phyloP scores from a whole-genome alignment of 2,329 filamentous ascomycete species.

The Fonsecaea multimorphosa region DNA sequence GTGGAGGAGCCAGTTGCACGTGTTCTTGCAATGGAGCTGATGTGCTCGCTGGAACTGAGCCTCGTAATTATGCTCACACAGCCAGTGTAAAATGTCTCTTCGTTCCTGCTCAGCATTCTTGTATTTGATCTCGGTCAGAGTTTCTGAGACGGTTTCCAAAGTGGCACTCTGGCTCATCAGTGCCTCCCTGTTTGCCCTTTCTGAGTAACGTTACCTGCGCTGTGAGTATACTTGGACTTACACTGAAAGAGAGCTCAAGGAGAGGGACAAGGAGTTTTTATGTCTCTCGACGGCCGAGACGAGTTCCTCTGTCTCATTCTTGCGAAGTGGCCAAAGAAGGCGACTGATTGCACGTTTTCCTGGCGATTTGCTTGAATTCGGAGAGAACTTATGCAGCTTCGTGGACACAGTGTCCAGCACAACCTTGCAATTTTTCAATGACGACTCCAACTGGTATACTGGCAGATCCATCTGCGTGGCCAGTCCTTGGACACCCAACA shows the following conservation, averaged over 20 bases:
- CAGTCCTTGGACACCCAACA: conserved; percentile 29
- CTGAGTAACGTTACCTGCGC: conserved; percentile 10
- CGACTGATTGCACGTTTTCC: conserved; percentile 19
- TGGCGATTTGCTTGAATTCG: conserved; percentile 5
- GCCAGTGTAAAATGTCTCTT: conserved; percentile 28
- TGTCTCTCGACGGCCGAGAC: conserved; percentile 24
- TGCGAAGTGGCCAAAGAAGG: conserved; percentile 31
- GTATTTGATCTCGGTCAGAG: conserved; percentile 20
- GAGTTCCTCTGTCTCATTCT: conserved; percentile 26
- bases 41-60: conserved; percentile 27
- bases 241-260: conserved; percentile 25
- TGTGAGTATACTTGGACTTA: conserved; percentile 14
- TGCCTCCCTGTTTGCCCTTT: conserved; percentile 16
- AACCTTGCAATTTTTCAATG: conserved; percentile 17
- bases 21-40: conserved; percentile 29
- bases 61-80: conserved; percentile 30
- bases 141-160: conserved; percentile 23
- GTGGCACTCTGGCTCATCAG: conserved; percentile 22
- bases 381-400: conserved; percentile 21
- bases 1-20: conserved; percentile 28
- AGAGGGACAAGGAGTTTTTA: conserved; percentile 29
- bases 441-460: conserved; percentile 10
- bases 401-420: conserved; percentile 16
- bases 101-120: conserved; percentile 24
- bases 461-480: conserved; percentile 17